Percentiles rank a stretch among this genome's conserved stretches.
Evolutionary conservation across 1,139 yeast genomes (phyloP).

Genomic region (Saccharomyces pastorianus): DNA sequence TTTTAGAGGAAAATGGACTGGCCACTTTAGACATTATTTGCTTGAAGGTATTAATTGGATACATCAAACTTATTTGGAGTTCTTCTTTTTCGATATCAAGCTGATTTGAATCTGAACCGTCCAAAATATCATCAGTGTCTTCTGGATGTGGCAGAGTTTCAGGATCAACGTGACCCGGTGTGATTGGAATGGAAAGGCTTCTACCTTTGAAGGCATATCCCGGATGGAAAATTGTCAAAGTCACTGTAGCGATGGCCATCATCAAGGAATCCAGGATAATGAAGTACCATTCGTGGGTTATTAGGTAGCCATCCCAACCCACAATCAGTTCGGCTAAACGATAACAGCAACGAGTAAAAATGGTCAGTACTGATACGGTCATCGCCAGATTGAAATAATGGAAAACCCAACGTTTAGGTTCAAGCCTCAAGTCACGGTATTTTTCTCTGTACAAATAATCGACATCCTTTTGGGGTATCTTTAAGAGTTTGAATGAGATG

Average conservation of each 20-base stretch:
- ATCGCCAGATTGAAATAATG: slow-evolving; percentile 45
- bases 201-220: slow-evolving; percentile 42
- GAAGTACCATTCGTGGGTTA: slow-evolving; percentile 62
- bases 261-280: slow-evolving; percentile 71
- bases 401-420: slow-evolving; percentile 33
- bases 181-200: slow-evolving; percentile 18
- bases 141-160: slow-evolving; percentile 7
- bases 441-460: slow-evolving; percentile 24
- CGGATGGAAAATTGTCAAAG: slow-evolving; percentile 59
- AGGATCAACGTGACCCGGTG: slow-evolving; percentile 16
- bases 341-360: slow-evolving; percentile 69
- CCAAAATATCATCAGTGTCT: background rate
- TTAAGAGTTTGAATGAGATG: slow-evolving; percentile 24
- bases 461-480: slow-evolving; percentile 23
- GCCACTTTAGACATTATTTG: background rate
- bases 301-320: slow-evolving; percentile 70
- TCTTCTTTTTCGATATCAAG: background rate
- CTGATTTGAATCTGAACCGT: background rate
- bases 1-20: background rate
- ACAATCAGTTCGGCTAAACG: slow-evolving; percentile 71
- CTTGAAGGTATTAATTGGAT: background rate
- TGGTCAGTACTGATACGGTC: slow-evolving; percentile 45
- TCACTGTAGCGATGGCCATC: slow-evolving; percentile 42
- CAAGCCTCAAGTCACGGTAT: slow-evolving; percentile 18
- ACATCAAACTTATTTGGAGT: background rate